These are phyloP conservation scores for Coemansia sp. DNA, from an alignment of 192 early-diverging fungal species.

Conservation along the genomic window DNA sequence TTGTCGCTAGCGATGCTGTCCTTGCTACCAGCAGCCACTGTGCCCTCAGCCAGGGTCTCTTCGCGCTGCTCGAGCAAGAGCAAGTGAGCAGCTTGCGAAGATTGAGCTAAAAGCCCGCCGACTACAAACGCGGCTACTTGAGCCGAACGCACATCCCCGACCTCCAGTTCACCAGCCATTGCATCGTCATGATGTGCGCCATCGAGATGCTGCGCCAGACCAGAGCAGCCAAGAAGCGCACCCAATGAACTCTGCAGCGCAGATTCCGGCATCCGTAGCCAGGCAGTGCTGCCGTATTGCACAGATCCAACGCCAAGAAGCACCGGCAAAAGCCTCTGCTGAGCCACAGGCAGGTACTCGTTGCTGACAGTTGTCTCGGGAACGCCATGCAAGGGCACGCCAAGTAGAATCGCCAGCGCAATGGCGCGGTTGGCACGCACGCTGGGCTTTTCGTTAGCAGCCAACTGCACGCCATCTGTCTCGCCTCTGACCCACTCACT, in stretches of 20 bases:
- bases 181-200: background rate
- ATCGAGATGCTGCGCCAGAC: constrained; percentile 13
- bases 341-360: constrained; percentile 28
- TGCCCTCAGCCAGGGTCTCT: background rate
- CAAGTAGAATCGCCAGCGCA: constrained; percentile 39
- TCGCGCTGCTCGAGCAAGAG: constrained; percentile 6
- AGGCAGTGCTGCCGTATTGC: constrained; percentile 35
- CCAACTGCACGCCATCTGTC: background rate
- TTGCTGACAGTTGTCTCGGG: constrained; percentile 38
- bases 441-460: constrained; percentile 24
- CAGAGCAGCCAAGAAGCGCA: constrained; percentile 27
- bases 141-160: constrained; percentile 30
- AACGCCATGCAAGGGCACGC: constrained; percentile 44
- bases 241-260: constrained; percentile 18
- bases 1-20: background rate
- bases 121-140: constrained; percentile 28
- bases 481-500: constrained; percentile 20
- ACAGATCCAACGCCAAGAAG: constrained; percentile 38
- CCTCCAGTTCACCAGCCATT: constrained; percentile 1
- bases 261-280: constrained; percentile 30
- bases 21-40: background rate
- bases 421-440: constrained; percentile 23
- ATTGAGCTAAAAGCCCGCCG: constrained; percentile 31
- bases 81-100: constrained; percentile 14
- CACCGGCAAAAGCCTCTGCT: constrained; percentile 24